phyloP scores from a whole-genome alignment of 148 eudicot genomes.

The Fagopyrum tataricum region DNA sequence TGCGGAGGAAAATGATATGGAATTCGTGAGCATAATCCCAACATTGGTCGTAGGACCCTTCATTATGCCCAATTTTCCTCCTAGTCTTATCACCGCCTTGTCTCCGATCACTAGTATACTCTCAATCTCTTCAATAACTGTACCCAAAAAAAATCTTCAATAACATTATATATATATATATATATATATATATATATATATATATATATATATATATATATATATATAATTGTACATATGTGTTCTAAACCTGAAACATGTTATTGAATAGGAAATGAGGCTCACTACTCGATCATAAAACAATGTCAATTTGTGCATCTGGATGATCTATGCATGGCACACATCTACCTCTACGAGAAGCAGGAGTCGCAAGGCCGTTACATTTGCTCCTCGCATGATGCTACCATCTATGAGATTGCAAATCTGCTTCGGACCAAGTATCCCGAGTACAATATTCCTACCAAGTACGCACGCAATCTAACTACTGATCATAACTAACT shows the following conservation, averaged over 20 bases:
- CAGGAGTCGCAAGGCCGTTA: constrained; percentile 70
- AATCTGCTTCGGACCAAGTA: constrained; percentile 56
- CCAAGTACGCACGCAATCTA: constrained; percentile 39
- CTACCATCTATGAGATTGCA: constrained; percentile 58
- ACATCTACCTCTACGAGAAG: constrained; percentile 69
- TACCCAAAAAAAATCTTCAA: too few relatives aligned
- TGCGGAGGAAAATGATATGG: constrained; percentile 69
- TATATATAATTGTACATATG: too few relatives aligned
- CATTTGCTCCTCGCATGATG: constrained; percentile 79
- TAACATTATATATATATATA: too few relatives aligned
- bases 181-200: too few relatives aligned
- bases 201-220: too few relatives aligned
- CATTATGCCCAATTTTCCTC: constrained; percentile 64
- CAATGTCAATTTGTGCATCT: constrained; percentile 84
- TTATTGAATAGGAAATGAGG: constrained; percentile 48
- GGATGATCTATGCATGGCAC: constrained; percentile 84
- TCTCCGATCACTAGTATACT: constrained; percentile 65
- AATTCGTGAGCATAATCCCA: constrained; percentile 77
- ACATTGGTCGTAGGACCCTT: constrained; percentile 86
- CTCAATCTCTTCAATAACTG: too few relatives aligned
- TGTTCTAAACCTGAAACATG: too few relatives aligned
- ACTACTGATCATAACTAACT: too few relatives aligned
- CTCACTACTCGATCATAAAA: constrained; percentile 67
- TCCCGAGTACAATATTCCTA: constrained; percentile 74
- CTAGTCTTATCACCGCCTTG: constrained; percentile 77